Conservation (phyloP, 225 moss, liverwort and hornwort genomes). For the Bryoerythrophyllum caledonicum region DNA sequence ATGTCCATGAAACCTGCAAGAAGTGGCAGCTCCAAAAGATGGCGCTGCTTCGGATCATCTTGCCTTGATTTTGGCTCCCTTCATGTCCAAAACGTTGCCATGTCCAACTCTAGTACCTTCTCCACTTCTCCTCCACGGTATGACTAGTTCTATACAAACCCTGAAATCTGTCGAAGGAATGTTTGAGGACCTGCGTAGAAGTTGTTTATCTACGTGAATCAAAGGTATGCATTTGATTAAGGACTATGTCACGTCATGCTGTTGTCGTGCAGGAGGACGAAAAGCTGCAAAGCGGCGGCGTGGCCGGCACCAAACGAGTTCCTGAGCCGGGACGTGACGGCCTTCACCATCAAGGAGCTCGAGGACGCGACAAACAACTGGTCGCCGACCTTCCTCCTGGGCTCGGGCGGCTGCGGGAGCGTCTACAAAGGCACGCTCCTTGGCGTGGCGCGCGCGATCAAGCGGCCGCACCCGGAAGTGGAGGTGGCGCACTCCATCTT, state of each 20-base stretch:
- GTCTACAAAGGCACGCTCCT: conserved; percentile 70
- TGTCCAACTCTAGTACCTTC: conserved; percentile 1
- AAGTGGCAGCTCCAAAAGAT: conserved; percentile 2
- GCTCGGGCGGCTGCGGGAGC: conserved; percentile 67
- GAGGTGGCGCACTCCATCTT: conserved; percentile 62
- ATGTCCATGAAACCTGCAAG: conserved; percentile 11
- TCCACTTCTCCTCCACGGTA: conserved; percentile 28
- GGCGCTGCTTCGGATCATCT: not conserved
- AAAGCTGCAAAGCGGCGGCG: conserved; percentile 22
- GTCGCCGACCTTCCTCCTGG: conserved; percentile 46
- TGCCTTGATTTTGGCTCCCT: not conserved
- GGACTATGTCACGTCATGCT: not conserved
- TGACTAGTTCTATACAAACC: not conserved
- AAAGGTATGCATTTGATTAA: no score
- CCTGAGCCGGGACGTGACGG: conserved; percentile 28
- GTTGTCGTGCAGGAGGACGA: conserved; percentile 9
- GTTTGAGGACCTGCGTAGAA: not conserved
- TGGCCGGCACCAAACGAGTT: conserved; percentile 37
- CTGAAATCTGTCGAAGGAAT: not conserved
- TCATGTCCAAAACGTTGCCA: not conserved
- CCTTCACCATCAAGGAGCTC: conserved; percentile 32
- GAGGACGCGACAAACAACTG: conserved; percentile 37
- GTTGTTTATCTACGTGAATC: not conserved
- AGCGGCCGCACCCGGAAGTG: conserved; percentile 69
- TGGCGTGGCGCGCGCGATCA: conserved; percentile 67